Evolutionary conservation across 139 green algal species (phyloP), one percentile per base, ranked within the genome.

Genomic region (Axilococcus clingmanii): DNA sequence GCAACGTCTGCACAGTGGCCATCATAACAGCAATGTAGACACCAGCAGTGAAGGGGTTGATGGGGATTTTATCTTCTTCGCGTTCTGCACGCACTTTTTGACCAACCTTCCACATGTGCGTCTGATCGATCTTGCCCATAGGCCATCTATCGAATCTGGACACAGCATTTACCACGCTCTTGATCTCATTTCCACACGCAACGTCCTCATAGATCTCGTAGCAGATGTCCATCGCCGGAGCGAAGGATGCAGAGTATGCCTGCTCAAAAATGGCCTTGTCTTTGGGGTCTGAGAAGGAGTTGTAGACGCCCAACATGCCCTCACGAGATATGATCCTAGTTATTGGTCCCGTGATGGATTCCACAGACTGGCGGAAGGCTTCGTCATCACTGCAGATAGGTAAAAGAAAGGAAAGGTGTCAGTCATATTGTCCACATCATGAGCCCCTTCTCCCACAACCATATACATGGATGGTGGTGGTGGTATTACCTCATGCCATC

Each of bases 11-110:
- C 9, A 94, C 65, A 23, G 87, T 96, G 16, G 93, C 90, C 88
- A 99, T 98, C 93, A 99, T 99, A 61, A 71, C 86, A 36, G 93
- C 93, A 29, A 93, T 72, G 76, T 99, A 99, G 33, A 97, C 90
- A 42, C 92, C 92, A 68, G 93, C 93, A 37, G 93, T 98, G 79
- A 98, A 97, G 57, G 93, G 88, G 78, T 99, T 91, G 42, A 98
- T 65, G 4, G 93, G 93, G 63, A 95, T 94, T 30, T 94, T 71
- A 2, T 70, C 48, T 76, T 94, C 81, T 44, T 79, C 80, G 22
- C 89, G 74, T 54, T 79, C 67, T 29, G 76, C 74, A 46, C 91
- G 82, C 63, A 98, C 91, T 34, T 78, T 67, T 17, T 17, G 40
- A 2, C 81, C 27, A 49, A 95, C 86, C 74, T 96, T 79, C 93